These are phyloP conservation scores for Haplosporangium gracile DNA, from an alignment of 192 early-diverging fungal species.

Conservation along the genomic window DNA sequence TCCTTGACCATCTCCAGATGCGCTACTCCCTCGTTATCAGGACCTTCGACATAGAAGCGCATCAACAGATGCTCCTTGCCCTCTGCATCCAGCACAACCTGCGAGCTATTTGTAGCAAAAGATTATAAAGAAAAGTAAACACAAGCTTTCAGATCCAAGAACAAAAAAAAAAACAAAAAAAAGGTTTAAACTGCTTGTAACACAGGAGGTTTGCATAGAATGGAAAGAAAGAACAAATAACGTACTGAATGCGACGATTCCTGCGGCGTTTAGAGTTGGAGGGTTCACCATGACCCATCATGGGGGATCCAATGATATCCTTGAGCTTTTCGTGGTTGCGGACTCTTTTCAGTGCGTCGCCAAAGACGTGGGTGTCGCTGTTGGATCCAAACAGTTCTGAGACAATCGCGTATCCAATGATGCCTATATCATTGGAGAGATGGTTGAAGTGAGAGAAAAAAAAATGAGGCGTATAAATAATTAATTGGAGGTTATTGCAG, in stretches of 20 bases:
- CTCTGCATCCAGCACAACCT: constrained; percentile 60
- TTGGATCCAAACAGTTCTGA: constrained; percentile 65
- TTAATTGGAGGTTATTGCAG: not conserved
- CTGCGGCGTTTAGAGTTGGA: constrained; percentile 46
- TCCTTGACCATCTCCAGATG: constrained; percentile 69
- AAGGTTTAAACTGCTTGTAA: not conserved
- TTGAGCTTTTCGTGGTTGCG: constrained; percentile 55
- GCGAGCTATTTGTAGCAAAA: constrained; percentile 39
- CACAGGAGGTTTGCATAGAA: not conserved
- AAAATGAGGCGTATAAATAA: not conserved
- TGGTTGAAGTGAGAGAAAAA: not conserved
- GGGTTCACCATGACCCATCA: constrained; percentile 50
- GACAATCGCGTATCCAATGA: constrained; percentile 58
- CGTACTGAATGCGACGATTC: constrained; percentile 42
- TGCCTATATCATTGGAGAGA: constrained; percentile 14
- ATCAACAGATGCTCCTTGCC: constrained; percentile 65
- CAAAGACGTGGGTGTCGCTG: constrained; percentile 65
- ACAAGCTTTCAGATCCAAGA: not conserved
- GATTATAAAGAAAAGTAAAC: not conserved
- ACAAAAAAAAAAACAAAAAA: constrained; percentile 4
- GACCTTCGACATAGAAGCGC: constrained; percentile 68
- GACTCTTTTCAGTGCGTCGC: constrained; percentile 65
- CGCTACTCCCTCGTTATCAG: constrained; percentile 60
- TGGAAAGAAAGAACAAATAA: not conserved
- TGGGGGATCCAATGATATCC: constrained; percentile 49